A percentile compares a stretch with the other conserved stretches of the same genome.
Evolutionary conservation across 495 filamentous ascomycete genomes (phyloP).

Genomic region (Gamarada debralockiae): DNA sequence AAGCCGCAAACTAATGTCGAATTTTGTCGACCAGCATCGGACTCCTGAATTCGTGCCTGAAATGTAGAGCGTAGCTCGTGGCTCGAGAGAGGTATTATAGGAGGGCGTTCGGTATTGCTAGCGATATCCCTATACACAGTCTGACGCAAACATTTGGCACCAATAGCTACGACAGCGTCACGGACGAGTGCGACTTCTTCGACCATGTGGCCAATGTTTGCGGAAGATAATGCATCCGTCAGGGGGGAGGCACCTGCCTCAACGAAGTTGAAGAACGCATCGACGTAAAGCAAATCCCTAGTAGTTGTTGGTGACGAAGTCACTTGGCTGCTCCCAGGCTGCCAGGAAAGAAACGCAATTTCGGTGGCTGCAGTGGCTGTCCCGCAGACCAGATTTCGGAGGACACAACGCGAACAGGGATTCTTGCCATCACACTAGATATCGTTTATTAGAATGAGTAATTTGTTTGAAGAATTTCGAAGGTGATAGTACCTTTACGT

Average conservation of each 20-base stretch:
- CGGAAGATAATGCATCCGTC: background rate
- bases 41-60: background rate
- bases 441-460: background rate
- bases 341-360: background rate
- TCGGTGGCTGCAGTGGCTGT: background rate
- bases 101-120: background rate
- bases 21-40: background rate
- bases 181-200: background rate
- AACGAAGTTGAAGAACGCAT: background rate
- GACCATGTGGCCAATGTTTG: background rate
- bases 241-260: background rate
- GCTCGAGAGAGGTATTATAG: background rate
- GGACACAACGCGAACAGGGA: background rate
- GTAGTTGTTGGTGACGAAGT: background rate
- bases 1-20: background rate
- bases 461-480: background rate
- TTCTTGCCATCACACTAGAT: background rate
- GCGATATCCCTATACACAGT: background rate
- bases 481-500: background rate
- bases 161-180: background rate
- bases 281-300: background rate
- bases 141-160: background rate
- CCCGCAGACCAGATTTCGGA: background rate
- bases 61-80: background rate
- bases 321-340: background rate